Conservation (phyloP, 306 rosid species). For the Ormosia emarginata region DNA sequence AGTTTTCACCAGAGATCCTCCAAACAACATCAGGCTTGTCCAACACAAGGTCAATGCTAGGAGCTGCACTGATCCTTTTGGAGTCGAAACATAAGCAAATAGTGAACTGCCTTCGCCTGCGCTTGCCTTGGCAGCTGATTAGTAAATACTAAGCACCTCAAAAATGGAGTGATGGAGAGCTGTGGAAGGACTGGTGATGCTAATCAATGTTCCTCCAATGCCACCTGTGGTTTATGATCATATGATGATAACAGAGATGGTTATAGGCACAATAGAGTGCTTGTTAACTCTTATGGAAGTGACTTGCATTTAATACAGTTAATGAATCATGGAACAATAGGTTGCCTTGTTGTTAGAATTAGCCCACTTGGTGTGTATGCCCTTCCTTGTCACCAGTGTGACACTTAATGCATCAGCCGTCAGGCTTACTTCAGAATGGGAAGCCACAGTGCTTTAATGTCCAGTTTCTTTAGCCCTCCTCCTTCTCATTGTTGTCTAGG, state of each 20-base stretch:
- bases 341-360: neutral
- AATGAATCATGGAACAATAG: neutral
- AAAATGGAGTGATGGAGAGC: neutral
- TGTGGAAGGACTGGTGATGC: neutral
- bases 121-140: neutral
- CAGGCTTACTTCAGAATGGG: neutral
- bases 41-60: slow-evolving; percentile 41
- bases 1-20: slow-evolving; percentile 39
- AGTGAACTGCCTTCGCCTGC: neutral
- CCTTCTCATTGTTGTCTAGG: neutral
- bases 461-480: neutral
- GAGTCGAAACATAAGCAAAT: neutral
- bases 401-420: neutral
- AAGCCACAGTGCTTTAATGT: neutral
- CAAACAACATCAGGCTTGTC: slow-evolving; percentile 22
- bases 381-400: neutral
- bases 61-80: neutral
- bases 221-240: neutral
- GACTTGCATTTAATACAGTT: neutral
- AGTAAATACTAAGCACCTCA: neutral
- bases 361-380: neutral
- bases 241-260: neutral
- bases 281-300: neutral
- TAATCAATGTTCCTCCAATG: neutral
- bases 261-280: neutral